Evolutionary conservation across 768 basidiomycete species (phyloP), one percentile per base, ranked within the genome.

Genomic region (Rhodocollybia butyracea): DNA sequence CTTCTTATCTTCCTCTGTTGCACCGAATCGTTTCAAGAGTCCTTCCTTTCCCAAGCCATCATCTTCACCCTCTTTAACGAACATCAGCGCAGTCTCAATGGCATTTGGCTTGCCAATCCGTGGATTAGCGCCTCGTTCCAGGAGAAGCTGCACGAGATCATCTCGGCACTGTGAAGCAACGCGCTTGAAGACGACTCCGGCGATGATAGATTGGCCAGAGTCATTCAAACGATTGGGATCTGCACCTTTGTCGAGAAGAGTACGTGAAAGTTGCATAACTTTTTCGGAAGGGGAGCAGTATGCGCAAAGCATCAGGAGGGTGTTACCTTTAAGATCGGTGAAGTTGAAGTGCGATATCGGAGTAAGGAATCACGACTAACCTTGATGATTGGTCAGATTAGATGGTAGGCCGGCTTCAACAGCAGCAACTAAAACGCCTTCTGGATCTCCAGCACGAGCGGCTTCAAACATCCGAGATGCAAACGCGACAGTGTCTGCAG

Each of bases 171-270:
- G 6, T 3, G 41, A 43, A 42, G 30, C 54, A 34, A 27, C 7
- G 0, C 74, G 80, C 67, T 91, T 91, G 73, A 90, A 92, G 0
- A 91, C 81, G 0, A 85, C 89, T 2, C 89, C 90, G 6, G 89
- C 85, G 21, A 92, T 71, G 22, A 88, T 83, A 8, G 86, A 84
- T 61, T 91, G 90, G 0, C 81, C 82, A 2, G 79, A 75, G 60
- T 91, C 88, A 66, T 92, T 92, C 48, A 83, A 63, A 11, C 82
- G 73, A 61, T 89, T 85, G 2, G 84, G 81, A 66, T 91, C 86
- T 36, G 81, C 87, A 2, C 80, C 79, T 31, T 78, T 75, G 5
- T 69, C 61, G 45, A 90, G 67, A 26, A 92, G 76, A 13, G 75
- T 76, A 43, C 71, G 71, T 1, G 80, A 71, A 19, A 88, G 78